Evolutionary conservation across 2,329 filamentous ascomycete species (phyloP).

Genomic region (Beauveria varroae): DNA sequence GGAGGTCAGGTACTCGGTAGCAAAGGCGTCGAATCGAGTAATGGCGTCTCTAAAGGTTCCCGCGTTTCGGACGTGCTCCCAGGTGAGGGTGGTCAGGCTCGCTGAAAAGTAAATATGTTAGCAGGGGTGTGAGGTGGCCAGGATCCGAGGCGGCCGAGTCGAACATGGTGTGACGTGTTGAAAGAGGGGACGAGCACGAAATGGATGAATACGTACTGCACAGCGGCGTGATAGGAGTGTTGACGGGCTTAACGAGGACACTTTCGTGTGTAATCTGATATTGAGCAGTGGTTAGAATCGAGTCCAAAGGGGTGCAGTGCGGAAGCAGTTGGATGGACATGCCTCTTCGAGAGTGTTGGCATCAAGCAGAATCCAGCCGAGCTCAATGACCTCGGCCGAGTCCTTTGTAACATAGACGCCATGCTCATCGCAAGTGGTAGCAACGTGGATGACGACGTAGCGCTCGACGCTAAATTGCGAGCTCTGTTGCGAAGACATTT

Average conservation of each 20-base stretch:
- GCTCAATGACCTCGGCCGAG: constrained; percentile 97
- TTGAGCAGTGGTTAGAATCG: constrained; percentile 4
- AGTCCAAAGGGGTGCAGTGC: background rate
- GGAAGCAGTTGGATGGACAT: background rate
- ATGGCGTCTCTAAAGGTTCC: constrained; percentile 96
- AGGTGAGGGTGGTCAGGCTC: constrained; percentile 93
- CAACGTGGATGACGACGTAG: constrained; percentile 97
- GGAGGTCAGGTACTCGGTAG: constrained; percentile 79
- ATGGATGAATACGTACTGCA: constrained; percentile 70
- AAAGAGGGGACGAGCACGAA: constrained; percentile 6
- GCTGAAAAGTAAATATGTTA: constrained; percentile 44
- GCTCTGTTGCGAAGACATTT: constrained; percentile 33
- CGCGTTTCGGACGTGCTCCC: constrained; percentile 97
- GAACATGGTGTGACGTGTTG: constrained; percentile 7
- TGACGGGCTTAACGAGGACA: constrained; percentile 95
- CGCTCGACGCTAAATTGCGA: constrained; percentile 75
- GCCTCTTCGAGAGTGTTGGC: constrained; percentile 91
- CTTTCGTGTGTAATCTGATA: constrained; percentile 84
- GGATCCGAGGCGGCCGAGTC: background rate
- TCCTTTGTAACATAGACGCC: constrained; percentile 99
- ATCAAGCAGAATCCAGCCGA: constrained; percentile 95
- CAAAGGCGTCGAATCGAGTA: constrained; percentile 89
- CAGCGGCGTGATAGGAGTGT: constrained; percentile 95
- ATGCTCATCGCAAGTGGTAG: constrained; percentile 97
- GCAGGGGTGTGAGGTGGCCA: background rate